Conservation (phyloP, 306 rosid species). For the Sophora flavescens region DNA sequence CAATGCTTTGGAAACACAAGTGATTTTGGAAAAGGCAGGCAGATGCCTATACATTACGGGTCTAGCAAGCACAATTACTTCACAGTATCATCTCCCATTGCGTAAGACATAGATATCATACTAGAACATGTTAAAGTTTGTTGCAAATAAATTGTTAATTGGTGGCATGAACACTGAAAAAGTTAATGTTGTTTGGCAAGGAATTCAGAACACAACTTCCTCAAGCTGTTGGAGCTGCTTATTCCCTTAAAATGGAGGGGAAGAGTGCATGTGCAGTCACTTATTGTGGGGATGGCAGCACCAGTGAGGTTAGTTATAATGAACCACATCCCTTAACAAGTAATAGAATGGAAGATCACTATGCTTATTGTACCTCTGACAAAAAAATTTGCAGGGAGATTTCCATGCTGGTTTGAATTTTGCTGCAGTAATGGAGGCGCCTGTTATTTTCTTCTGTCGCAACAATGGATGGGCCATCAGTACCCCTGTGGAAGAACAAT, state of each 20-base stretch:
- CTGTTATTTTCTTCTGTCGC: constrained; percentile 61
- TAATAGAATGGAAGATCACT: constrained; percentile 1
- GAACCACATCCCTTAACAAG: constrained; percentile 18
- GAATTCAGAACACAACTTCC: constrained; percentile 74
- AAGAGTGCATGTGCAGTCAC: constrained; percentile 68
- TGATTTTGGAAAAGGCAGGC: constrained; percentile 76
- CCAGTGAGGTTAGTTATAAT: constrained; percentile 63
- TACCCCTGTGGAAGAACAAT: constrained; percentile 64
- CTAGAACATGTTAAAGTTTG: background rate
- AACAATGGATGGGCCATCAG: constrained; percentile 78
- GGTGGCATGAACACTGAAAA: constrained; percentile 32
- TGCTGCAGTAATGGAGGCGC: constrained; percentile 71
- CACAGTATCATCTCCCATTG: constrained; percentile 78
- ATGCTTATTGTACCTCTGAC: constrained; percentile 15
- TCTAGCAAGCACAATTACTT: constrained; percentile 70
- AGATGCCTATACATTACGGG: constrained; percentile 85
- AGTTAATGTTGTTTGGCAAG: constrained; percentile 37
- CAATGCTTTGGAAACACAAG: constrained; percentile 69
- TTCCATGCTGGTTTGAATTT: constrained; percentile 70
- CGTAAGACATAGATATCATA: constrained; percentile 54
- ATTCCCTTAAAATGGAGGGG: constrained; percentile 75
- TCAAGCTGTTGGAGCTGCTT: constrained; percentile 80
- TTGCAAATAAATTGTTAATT: constrained; percentile 1
- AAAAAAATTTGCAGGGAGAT: constrained; percentile 61
- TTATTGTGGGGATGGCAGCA: constrained; percentile 69